Evolutionary conservation across 345 rosid species (phyloP).

Genomic region (Bruguiera parviflora): DNA sequence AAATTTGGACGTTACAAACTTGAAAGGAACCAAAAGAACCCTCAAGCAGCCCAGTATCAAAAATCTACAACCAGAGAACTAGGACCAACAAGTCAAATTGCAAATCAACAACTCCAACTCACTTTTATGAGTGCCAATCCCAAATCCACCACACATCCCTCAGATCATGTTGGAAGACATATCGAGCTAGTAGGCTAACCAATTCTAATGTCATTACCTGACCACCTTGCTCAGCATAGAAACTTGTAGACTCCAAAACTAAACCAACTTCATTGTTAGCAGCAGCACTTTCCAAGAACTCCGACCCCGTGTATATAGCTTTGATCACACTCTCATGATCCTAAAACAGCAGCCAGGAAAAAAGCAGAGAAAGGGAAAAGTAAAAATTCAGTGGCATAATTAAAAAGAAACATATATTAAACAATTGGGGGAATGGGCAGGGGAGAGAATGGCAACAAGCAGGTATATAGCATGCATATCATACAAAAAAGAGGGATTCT

Average conservation of each 20-base stretch:
- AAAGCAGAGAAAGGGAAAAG: slow-evolving; percentile 9
- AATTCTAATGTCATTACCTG: slow-evolving; percentile 52
- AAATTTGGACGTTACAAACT: slow-evolving; percentile 82
- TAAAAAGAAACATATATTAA: background rate
- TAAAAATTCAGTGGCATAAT: background rate
- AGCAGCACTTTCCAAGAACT: slow-evolving; percentile 50
- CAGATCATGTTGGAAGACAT: background rate
- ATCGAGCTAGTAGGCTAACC: background rate
- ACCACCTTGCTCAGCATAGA: slow-evolving; percentile 99
- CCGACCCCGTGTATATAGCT: slow-evolving; percentile 83
- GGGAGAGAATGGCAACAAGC: too few relatives aligned
- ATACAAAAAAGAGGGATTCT: too few relatives aligned
- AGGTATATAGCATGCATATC: too few relatives aligned
- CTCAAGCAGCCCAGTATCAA: slow-evolving; percentile 71
- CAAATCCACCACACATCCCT: background rate
- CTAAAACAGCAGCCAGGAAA: slow-evolving; percentile 30
- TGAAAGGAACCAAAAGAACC: slow-evolving; percentile 73
- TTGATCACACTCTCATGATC: slow-evolving; percentile 64
- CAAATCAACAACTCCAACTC: background rate
- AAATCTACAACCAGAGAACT: slow-evolving; percentile 54
- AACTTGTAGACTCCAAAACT: slow-evolving; percentile 72
- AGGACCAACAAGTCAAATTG: background rate
- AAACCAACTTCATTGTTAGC: slow-evolving; percentile 61
- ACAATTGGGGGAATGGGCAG: too few relatives aligned
- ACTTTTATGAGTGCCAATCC: background rate